Conservation (phyloP, 2,329 filamentous ascomycete species). For the Diplodia intermedia region DNA sequence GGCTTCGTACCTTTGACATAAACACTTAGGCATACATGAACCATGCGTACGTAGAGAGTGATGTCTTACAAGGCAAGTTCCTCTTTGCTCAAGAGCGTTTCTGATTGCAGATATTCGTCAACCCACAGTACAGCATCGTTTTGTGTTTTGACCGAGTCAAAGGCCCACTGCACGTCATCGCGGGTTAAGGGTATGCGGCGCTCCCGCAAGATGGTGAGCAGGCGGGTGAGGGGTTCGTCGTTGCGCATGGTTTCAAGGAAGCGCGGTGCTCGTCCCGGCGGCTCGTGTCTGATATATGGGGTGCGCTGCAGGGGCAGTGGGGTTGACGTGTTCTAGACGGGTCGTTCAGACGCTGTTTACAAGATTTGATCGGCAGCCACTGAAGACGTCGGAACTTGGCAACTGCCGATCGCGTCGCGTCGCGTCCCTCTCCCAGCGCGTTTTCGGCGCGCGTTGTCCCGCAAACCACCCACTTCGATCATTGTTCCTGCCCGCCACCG, state of each 20-base stretch:
- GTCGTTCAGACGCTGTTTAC: slow-evolving; percentile 24
- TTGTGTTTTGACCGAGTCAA: slow-evolving; percentile 52
- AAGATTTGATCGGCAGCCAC: slow-evolving; percentile 17
- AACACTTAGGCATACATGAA: slow-evolving; percentile 3
- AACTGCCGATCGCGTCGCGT: slow-evolving; percentile 22
- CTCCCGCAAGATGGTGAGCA: slow-evolving; percentile 55
- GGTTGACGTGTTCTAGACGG: slow-evolving; percentile 19
- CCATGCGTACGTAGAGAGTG: background rate
- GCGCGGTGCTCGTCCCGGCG: background rate
- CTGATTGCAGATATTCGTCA: slow-evolving; percentile 54
- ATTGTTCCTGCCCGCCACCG: background rate
- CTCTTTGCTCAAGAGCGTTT: slow-evolving; percentile 57
- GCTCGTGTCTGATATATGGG: slow-evolving; percentile 22
- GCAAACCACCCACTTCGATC: background rate
- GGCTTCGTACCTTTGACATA: slow-evolving; percentile 41
- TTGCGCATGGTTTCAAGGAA: slow-evolving; percentile 4
- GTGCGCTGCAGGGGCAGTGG: slow-evolving; percentile 18
- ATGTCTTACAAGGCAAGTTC: slow-evolving; percentile 55
- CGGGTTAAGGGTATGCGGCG: slow-evolving; percentile 53
- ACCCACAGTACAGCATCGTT: slow-evolving; percentile 54
- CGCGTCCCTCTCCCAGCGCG: slow-evolving; percentile 19
- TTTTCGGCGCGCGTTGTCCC: slow-evolving; percentile 3
- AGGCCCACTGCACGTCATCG: slow-evolving; percentile 57
- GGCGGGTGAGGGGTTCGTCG: slow-evolving; percentile 47
- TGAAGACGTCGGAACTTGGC: slow-evolving; percentile 12